These are phyloP conservation scores for Cubamyces lactineus DNA, from an alignment of 768 basidiomycete genomes.

Conservation along the genomic window DNA sequence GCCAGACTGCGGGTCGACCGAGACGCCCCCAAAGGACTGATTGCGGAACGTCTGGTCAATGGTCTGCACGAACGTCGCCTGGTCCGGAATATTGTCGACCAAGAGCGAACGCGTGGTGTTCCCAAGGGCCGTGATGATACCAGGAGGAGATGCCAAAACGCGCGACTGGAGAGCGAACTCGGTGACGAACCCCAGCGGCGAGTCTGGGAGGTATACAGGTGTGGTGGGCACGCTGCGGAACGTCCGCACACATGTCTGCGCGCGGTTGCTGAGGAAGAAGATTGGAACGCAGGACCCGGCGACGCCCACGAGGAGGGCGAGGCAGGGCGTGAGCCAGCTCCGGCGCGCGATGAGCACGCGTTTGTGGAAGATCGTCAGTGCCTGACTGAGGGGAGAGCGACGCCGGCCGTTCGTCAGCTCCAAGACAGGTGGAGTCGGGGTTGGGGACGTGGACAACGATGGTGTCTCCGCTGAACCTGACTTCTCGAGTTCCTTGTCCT, in stretches of 20 bases:
- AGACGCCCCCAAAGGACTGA: slow-evolving; percentile 69
- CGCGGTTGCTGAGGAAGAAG: slow-evolving; percentile 57
- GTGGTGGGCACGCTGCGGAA: slow-evolving; percentile 43
- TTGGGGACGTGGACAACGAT: slow-evolving; percentile 16
- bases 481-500: slow-evolving; percentile 35
- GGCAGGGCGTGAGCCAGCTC: slow-evolving; percentile 67
- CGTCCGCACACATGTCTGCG: slow-evolving; percentile 52
- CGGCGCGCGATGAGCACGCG: slow-evolving; percentile 63
- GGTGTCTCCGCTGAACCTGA: slow-evolving; percentile 11
- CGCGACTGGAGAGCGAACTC: slow-evolving; percentile 37
- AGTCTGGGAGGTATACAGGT: slow-evolving; percentile 61
- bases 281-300: slow-evolving; percentile 70
- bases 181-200: slow-evolving; percentile 39
- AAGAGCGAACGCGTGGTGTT: slow-evolving; percentile 39
- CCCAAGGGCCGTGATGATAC: slow-evolving; percentile 51
- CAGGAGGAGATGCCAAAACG: slow-evolving; percentile 58
- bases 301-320: slow-evolving; percentile 52
- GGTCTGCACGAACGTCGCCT: slow-evolving; percentile 58
- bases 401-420: slow-evolving; percentile 54
- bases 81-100: slow-evolving; percentile 52
- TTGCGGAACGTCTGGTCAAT: slow-evolving; percentile 56
- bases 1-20: slow-evolving; percentile 54
- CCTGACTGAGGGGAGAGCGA: slow-evolving; percentile 63
- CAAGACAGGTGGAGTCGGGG: slow-evolving; percentile 27
- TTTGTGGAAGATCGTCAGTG: slow-evolving; percentile 75